Base-by-base conservation (phyloP, 1,284 basidiomycete genomes). In the Apiotrichum gracile region DNA sequence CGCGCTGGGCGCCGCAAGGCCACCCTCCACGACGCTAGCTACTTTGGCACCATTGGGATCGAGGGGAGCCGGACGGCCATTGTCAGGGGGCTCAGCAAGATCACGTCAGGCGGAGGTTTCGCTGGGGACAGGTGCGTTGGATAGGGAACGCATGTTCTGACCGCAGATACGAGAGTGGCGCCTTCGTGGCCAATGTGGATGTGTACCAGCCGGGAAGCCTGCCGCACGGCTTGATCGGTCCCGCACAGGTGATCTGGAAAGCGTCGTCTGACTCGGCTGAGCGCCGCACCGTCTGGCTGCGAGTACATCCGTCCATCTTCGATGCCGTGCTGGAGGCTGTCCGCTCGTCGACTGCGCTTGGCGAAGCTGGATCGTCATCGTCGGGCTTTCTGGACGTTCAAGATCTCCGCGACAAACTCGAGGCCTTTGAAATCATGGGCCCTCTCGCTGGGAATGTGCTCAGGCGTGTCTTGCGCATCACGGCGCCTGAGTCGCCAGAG, bases 11-110 rank as follows among this genome's bases (percentile, higher is more conserved):
- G 85, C 13, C 87, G 89, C 61, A 87, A 85, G 2, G 85, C 85
- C 1, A 90, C 92, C 49, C 72, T 93, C 0, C 88, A 91, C 54
- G 92, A 97, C 66, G 85, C 86, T 0, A 92, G 90, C 7, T 96
- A 94, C 71, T 81, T 81, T 61, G 82, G 83, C 0, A 78, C 85
- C 5, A 79, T 93, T 17, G 85, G 92, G 67, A 66, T 96, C 5
- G 79, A 78, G 50, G 88, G 88, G 1, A 77, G 79, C 1, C 78
- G 85, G 60, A 65, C 68, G 0, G 70, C 82, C 1, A 66, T 96
- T 1, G 76, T 80, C 83, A 8, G 17, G 2, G 12, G 47, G 12
- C 70, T 96, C 4, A 78, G 81, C 58, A 68, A 54, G 44, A 58
- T 71, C 26, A 54, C 57, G 0, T 67, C 58, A 1, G 68, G 60